phyloP scores from a whole-genome alignment of 768 basidiomycete species.

The Kondoa malvinella region DNA sequence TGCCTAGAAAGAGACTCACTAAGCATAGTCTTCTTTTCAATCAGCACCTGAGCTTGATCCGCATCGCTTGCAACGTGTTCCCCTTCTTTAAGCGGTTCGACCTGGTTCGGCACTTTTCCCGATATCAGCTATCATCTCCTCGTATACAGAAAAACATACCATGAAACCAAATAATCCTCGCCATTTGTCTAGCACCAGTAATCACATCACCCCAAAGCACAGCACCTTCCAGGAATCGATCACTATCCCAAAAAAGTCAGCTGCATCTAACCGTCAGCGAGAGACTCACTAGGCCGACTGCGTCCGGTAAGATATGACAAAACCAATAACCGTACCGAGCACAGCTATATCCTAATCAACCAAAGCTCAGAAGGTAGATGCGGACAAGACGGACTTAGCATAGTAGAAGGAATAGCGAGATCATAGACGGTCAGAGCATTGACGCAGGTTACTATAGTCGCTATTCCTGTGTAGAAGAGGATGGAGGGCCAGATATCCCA shows the following conservation, averaged over 20 bases:
- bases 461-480: neutral
- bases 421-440: neutral
- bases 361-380: neutral
- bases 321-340: neutral
- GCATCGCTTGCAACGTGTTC: neutral
- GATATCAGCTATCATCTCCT: neutral
- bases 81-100: constrained; percentile 4
- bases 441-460: neutral
- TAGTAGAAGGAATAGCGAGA: constrained; percentile 7
- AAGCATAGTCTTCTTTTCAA: constrained; percentile 8
- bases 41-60: constrained; percentile 2
- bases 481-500: constrained; percentile 2
- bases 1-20: neutral
- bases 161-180: constrained; percentile 5
- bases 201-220: constrained; percentile 1
- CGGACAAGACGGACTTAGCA: neutral
- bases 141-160: neutral
- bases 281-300: neutral
- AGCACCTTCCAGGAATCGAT: constrained; percentile 6
- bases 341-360: neutral
- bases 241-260: neutral
- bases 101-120: neutral
- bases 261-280: neutral
- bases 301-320: neutral
- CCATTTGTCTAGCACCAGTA: neutral